These are phyloP conservation scores for Medicago arabica DNA, from an alignment of 306 rosid genomes.

Conservation along the genomic window DNA sequence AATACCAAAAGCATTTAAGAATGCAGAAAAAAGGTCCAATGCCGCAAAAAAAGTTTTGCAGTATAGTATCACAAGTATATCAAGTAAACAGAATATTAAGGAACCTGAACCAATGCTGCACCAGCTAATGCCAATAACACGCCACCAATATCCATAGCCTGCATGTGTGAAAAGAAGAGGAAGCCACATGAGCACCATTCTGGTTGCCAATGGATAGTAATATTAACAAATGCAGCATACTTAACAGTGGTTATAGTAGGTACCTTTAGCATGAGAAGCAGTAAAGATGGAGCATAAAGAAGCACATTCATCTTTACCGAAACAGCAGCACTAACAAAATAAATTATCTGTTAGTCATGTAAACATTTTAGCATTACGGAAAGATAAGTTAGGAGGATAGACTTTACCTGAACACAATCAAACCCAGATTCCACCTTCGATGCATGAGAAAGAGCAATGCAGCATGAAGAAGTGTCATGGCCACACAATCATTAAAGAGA, in stretches of 20 bases:
- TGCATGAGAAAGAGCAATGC: constrained; percentile 69
- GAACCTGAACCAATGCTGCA: constrained; percentile 94
- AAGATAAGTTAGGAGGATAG: constrained; percentile 6
- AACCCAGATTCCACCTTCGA: constrained; percentile 84
- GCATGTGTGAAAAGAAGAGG: constrained; percentile 40
- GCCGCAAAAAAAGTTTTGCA: neutral
- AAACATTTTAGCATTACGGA: constrained; percentile 14
- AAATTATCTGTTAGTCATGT: constrained; percentile 41
- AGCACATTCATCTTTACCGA: constrained; percentile 97
- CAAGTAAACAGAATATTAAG: constrained; percentile 36
- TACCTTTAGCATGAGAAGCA: constrained; percentile 93
- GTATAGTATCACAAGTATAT: constrained; percentile 22
- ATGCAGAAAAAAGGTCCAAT: constrained; percentile 7
- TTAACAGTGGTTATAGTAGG: constrained; percentile 5
- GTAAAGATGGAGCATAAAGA: constrained; percentile 86
- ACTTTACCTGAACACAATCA: constrained; percentile 83
- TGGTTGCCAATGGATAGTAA: constrained; percentile 1
- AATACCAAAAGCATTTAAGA: constrained; percentile 17
- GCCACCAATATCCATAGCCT: constrained; percentile 80
- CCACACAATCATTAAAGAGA: constrained; percentile 87
- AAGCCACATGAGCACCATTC: constrained; percentile 36
- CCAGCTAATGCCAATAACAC: constrained; percentile 79
- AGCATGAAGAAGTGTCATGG: constrained; percentile 79
- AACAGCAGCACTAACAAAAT: constrained; percentile 76
- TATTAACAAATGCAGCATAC: constrained; percentile 1